Percentiles rank a stretch among this genome's conserved stretches.
Evolutionary conservation across 257 asterid genomes (phyloP).

Genomic region (Penstemon eatonii): DNA sequence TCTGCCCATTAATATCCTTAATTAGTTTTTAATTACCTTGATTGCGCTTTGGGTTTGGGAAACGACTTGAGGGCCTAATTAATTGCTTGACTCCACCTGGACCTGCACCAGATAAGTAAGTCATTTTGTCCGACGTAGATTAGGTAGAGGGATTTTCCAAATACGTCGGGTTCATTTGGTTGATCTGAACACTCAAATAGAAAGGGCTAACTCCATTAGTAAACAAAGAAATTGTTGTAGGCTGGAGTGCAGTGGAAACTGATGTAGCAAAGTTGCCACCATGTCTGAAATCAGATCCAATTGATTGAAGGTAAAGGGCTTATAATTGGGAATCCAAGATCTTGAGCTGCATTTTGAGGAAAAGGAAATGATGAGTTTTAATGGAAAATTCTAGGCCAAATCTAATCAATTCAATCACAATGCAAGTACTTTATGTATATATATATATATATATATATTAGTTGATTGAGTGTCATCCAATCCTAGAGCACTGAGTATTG

Average conservation of each 20-base stretch:
- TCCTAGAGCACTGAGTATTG: no score
- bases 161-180: slow-evolving; percentile 51
- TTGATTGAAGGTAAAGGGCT: slow-evolving; percentile 62
- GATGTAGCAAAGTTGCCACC: slow-evolving; percentile 70
- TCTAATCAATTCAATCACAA: no score
- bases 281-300: slow-evolving; percentile 56
- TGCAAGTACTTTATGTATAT: no score
- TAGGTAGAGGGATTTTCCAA: slow-evolving; percentile 53
- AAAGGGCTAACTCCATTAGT: slow-evolving; percentile 64
- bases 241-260: slow-evolving; percentile 56
- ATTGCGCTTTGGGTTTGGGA: slow-evolving; percentile 48
- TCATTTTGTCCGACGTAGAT: slow-evolving; percentile 74
- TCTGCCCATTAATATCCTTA: slow-evolving; percentile 40
- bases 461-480: no score
- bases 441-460: no score
- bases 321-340: slow-evolving; percentile 54
- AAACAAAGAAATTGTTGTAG: slow-evolving; percentile 45
- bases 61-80: slow-evolving; percentile 40
- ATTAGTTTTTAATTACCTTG: slow-evolving; percentile 22
- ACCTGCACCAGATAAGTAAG: slow-evolving; percentile 39
- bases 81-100: slow-evolving; percentile 41
- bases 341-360: slow-evolving; percentile 54
- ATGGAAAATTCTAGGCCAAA: no score
- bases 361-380: not conserved
- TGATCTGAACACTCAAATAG: slow-evolving; percentile 56